A percentile compares a stretch with the other conserved stretches of the same genome.
Evolutionary conservation across 2,329 filamentous ascomycete genomes (phyloP).

Genomic region (Rosellinia necatrix): DNA sequence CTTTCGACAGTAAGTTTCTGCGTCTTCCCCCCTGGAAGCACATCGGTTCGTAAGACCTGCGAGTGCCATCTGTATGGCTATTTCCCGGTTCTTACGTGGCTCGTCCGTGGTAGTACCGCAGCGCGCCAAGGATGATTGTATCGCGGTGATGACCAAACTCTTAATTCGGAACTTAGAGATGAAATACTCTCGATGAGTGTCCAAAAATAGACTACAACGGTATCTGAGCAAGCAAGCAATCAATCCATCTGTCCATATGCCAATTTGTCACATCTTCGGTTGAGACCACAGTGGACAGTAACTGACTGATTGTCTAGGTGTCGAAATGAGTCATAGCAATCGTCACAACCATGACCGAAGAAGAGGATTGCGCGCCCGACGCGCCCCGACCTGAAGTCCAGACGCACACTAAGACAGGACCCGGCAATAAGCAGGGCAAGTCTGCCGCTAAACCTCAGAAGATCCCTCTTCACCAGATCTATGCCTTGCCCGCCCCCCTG

Average conservation of each 20-base stretch:
- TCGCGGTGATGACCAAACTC: slow-evolving; percentile 68
- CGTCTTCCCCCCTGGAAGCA: background rate
- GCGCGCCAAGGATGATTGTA: background rate
- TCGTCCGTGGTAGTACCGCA: background rate
- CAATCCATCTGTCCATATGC: background rate
- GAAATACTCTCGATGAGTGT: slow-evolving; percentile 64
- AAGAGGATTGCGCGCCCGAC: slow-evolving; percentile 29
- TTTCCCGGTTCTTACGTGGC: background rate
- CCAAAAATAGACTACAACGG: slow-evolving; percentile 92
- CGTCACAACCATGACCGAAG: slow-evolving; percentile 45
- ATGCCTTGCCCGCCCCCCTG: slow-evolving; percentile 79
- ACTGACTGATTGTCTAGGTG: slow-evolving; percentile 36
- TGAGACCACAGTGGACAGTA: background rate
- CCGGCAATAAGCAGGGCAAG: slow-evolving; percentile 1
- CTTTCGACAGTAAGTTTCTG: slow-evolving; percentile 23
- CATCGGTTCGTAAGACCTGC: background rate
- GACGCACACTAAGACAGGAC: background rate
- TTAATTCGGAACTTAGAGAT: slow-evolving; percentile 61
- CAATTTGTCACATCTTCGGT: background rate
- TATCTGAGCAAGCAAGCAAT: slow-evolving; percentile 73
- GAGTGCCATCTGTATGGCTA: background rate
- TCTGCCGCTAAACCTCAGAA: background rate
- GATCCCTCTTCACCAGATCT: slow-evolving; percentile 69
- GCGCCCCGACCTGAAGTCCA: slow-evolving; percentile 23
- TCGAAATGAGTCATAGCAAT: slow-evolving; percentile 50